phyloP scores from a whole-genome alignment of 495 filamentous ascomycete species.

The Aeminium ludgeri region DNA sequence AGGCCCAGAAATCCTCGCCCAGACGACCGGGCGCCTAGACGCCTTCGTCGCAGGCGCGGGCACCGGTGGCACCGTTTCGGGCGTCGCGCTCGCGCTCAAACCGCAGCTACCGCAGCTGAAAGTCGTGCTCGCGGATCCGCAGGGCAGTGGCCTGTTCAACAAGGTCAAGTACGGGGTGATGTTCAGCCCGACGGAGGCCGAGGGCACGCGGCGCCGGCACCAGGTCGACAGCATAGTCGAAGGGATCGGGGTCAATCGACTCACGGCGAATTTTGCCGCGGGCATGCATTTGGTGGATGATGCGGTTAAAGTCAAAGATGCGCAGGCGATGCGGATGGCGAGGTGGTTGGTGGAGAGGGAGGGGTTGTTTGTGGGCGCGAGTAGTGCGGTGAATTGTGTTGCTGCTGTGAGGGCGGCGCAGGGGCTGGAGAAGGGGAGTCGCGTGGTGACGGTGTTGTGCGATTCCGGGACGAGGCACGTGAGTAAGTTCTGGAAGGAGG shows the following conservation, averaged over 20 bases:
- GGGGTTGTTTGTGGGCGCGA: constrained; percentile 86
- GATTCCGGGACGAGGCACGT: constrained; percentile 84
- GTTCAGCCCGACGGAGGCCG: constrained; percentile 73
- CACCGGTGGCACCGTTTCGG: constrained; percentile 85
- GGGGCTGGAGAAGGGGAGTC: constrained; percentile 55
- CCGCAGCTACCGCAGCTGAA: constrained; percentile 42
- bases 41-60: constrained; percentile 94
- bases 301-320: constrained; percentile 79
- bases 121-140: constrained; percentile 81
- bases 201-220: constrained; percentile 71
- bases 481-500: constrained; percentile 82
- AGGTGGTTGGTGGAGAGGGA: constrained; percentile 91
- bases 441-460: constrained; percentile 80
- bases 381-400: constrained; percentile 91
- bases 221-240: constrained; percentile 96
- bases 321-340: constrained; percentile 83
- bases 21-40: constrained; percentile 61
- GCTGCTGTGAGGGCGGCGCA: constrained; percentile 69
- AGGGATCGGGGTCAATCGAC: constrained; percentile 83
- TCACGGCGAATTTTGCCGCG: constrained; percentile 81
- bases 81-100: constrained; percentile 70
- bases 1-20: constrained; percentile 71
- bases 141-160: constrained; percentile 87
- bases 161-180: constrained; percentile 82
- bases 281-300: constrained; percentile 74